Evolutionary conservation across 257 asterid genomes (phyloP), one percentile per base, ranked within the genome.

Genomic region (Catharanthus roseus): DNA sequence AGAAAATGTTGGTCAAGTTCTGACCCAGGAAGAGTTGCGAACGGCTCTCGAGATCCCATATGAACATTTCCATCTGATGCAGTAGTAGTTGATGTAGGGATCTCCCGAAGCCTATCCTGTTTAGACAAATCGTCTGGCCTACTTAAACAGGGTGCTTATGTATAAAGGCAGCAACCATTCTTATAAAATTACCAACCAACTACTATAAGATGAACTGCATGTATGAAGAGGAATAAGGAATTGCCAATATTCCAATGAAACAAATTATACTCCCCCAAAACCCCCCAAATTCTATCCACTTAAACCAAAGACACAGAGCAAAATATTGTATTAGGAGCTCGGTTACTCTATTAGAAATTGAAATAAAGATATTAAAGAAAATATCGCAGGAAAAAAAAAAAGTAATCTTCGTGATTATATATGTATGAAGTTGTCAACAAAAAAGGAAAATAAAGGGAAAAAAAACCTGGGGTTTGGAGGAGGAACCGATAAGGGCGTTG

Each of bases 61-160:
- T 72, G 82, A 68, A 83, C 79, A 77, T 78, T 85, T 45, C 92
- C 95, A 85, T 87, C 90, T 56, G 91, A 73, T 71, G 84, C 45
- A 68, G 91, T 85, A 71, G 80, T 79, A 19, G 90, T 73, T 77
- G 93, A 83, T 44, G 89, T 81, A 36, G 99, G 99, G 78, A 91
- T 95, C 89, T 95, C 99, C 74, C 88, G 83, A 77, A 95, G 91
- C 79, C 95, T 80, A 64, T 88, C 98, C 98, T 95, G 88, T 67
- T 85, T 74, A 65, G 71, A 65, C 28, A 82, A 65, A 63, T 53
- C 15, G 21, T 4, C 34, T 19, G 0, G 15, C 44, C 47, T 34
- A 62, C 28, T 62, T 36, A 62, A 29, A 6, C 45, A 29, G 18
- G n/a, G 6, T 19, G 55, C 19, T 49, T 3, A 1, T 47, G 55